These are phyloP conservation scores for Corymbia calophylla DNA, from an alignment of 441 rosid species.

Conservation along the genomic window DNA sequence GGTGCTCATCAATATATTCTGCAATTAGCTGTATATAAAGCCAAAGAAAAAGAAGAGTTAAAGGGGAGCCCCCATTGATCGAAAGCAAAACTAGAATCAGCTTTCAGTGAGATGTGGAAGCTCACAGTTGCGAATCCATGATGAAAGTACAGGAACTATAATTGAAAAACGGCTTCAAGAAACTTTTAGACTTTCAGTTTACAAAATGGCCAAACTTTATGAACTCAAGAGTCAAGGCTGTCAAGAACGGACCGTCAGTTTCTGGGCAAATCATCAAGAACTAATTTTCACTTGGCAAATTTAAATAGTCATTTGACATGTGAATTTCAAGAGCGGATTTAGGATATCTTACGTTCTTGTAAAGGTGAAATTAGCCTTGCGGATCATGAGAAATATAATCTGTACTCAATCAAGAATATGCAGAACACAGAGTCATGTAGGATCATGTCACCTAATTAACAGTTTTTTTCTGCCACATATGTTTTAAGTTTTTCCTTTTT, in stretches of 20 bases:
- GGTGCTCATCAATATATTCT: constrained; percentile 6
- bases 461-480: background rate
- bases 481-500: background rate
- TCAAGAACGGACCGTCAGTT: background rate
- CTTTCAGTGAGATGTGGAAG: background rate
- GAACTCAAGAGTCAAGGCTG: background rate
- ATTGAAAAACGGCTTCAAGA: background rate
- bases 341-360: background rate
- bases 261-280: background rate
- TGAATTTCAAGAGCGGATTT: background rate
- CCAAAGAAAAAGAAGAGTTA: background rate
- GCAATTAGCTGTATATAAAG: background rate
- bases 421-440: background rate
- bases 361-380: background rate
- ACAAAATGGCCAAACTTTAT: background rate
- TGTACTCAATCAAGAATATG: background rate
- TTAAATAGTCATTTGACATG: background rate
- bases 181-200: background rate
- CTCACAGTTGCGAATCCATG: background rate
- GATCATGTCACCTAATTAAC: background rate
- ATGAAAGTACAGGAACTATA: background rate
- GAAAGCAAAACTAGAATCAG: background rate
- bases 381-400: background rate
- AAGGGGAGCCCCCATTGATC: background rate
- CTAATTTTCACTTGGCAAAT: background rate